Percentiles rank a stretch among this genome's conserved stretches.
Evolutionary conservation across 805 yeast species (phyloP).

Genomic region (Candida incommunis): DNA sequence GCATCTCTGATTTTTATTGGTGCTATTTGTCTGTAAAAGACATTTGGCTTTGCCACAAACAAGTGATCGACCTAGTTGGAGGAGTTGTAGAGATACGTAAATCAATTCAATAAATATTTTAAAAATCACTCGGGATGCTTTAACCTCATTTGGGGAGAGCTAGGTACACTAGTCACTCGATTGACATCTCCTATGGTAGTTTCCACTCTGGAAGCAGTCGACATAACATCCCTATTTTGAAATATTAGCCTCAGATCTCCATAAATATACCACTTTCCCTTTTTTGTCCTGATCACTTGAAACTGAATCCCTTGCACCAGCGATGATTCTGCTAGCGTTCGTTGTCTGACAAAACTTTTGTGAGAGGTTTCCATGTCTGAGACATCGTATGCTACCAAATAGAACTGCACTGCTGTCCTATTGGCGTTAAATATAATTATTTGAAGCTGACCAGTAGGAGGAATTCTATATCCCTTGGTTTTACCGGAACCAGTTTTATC

Average conservation of each 20-base stretch:
- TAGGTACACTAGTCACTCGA: background rate
- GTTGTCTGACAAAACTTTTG: slow-evolving; percentile 20
- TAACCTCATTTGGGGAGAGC: background rate
- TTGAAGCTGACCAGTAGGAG: slow-evolving; percentile 21
- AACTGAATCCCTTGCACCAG: background rate
- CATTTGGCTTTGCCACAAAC: too few species aligned
- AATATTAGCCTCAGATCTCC: slow-evolving; percentile 19
- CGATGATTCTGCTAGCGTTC: slow-evolving; percentile 1
- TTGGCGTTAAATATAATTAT: slow-evolving; percentile 19
- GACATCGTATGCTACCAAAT: slow-evolving; percentile 21
- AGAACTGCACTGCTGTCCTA: slow-evolving; percentile 19
- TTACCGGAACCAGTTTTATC: background rate
- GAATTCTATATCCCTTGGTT: slow-evolving; percentile 18
- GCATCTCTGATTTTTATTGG: too few species aligned
- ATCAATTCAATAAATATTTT: too few species aligned
- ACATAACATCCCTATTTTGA: slow-evolving; percentile 11
- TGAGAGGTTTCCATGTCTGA: slow-evolving; percentile 16
- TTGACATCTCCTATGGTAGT: background rate
- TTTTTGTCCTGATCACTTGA: slow-evolving; percentile 6
- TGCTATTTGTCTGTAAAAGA: too few species aligned
- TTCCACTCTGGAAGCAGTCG: background rate
- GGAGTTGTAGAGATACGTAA: too few species aligned
- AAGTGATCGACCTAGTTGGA: too few species aligned
- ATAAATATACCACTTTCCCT: slow-evolving; percentile 19
- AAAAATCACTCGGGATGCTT: background rate